phyloP scores from a whole-genome alignment of 2,329 filamentous ascomycete species.

The Ascochyta clinopodiicola region DNA sequence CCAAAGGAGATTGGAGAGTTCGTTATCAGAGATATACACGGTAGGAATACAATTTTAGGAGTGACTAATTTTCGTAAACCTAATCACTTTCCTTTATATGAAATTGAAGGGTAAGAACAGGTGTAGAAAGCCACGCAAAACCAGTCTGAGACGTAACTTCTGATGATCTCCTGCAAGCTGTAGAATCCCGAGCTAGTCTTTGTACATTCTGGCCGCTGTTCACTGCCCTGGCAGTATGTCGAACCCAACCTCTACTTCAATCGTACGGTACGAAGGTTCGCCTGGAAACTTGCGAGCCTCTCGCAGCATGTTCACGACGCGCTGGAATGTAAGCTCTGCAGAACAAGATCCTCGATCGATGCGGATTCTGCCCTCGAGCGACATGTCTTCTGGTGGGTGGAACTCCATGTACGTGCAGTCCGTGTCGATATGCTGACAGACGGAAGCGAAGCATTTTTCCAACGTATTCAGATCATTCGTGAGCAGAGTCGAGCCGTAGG shows the following conservation, averaged over 20 bases:
- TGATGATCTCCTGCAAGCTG: too few species aligned
- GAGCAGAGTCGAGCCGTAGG: constrained; percentile 3
- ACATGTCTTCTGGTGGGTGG: constrained; percentile 24
- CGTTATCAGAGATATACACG: too few species aligned
- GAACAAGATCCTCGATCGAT: constrained; percentile 5
- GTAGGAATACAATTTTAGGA: too few species aligned
- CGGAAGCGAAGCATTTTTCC: constrained; percentile 16
- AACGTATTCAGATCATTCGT: neutral
- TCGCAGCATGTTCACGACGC: constrained; percentile 11
- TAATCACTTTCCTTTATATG: too few species aligned
- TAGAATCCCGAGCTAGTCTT: too few species aligned
- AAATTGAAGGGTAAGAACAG: too few species aligned
- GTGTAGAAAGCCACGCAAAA: too few species aligned
- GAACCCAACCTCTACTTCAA: constrained; percentile 17
- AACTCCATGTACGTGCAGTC: constrained; percentile 21
- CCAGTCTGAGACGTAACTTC: too few species aligned
- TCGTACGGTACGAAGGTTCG: constrained; percentile 11
- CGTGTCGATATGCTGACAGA: constrained; percentile 7
- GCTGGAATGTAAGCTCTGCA: constrained; percentile 4
- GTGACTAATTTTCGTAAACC: too few species aligned
- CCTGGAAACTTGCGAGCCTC: constrained; percentile 13
- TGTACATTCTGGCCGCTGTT: neutral
- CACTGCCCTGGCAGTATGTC: neutral
- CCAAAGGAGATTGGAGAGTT: too few species aligned
- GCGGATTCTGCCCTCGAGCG: constrained; percentile 7